These are phyloP conservation scores for Microcyclospora tardicrescens DNA, from an alignment of 2,329 filamentous ascomycete species.

Conservation along the genomic window DNA sequence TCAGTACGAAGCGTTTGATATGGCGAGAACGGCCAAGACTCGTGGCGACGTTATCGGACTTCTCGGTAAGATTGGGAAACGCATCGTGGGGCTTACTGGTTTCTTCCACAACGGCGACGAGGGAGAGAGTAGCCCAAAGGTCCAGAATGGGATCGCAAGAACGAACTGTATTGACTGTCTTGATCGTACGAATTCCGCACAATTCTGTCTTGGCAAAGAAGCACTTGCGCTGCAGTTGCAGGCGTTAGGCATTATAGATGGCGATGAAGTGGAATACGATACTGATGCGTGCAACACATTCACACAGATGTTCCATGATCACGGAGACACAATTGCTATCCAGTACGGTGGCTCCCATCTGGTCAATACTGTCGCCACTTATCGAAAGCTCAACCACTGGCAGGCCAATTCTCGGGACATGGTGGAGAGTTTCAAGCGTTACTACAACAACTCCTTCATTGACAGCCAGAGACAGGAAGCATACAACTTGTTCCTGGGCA, in stretches of 20 bases:
- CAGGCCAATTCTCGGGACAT: slow-evolving; percentile 94
- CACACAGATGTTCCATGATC: slow-evolving; percentile 92
- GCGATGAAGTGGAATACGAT: slow-evolving; percentile 74
- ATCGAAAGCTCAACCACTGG: slow-evolving; percentile 98
- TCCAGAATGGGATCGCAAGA: slow-evolving; percentile 84
- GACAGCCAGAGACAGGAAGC: slow-evolving; percentile 97
- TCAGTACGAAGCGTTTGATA: slow-evolving; percentile 91
- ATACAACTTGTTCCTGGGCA: slow-evolving; percentile 92
- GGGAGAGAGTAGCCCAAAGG: slow-evolving; percentile 47
- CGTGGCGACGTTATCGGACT: slow-evolving; percentile 89
- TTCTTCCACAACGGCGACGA: slow-evolving; percentile 91
- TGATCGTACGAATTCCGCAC: slow-evolving; percentile 91
- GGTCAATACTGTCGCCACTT: slow-evolving; percentile 98
- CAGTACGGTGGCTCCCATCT: slow-evolving; percentile 96
- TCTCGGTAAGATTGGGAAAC: slow-evolving; percentile 77
- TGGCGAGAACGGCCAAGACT: slow-evolving; percentile 87
- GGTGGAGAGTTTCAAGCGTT: slow-evolving; percentile 97
- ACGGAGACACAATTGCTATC: slow-evolving; percentile 93
- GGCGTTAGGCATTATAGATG: slow-evolving; percentile 73
- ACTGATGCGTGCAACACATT: slow-evolving; percentile 93
- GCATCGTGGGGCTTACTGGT: slow-evolving; percentile 71
- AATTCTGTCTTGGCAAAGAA: slow-evolving; percentile 93
- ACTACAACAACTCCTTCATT: slow-evolving; percentile 97
- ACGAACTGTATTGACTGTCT: slow-evolving; percentile 98
- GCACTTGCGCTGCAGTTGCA: slow-evolving; percentile 86